Conservation (phyloP, 805 yeast species). For the Candida ponderosae region DNA sequence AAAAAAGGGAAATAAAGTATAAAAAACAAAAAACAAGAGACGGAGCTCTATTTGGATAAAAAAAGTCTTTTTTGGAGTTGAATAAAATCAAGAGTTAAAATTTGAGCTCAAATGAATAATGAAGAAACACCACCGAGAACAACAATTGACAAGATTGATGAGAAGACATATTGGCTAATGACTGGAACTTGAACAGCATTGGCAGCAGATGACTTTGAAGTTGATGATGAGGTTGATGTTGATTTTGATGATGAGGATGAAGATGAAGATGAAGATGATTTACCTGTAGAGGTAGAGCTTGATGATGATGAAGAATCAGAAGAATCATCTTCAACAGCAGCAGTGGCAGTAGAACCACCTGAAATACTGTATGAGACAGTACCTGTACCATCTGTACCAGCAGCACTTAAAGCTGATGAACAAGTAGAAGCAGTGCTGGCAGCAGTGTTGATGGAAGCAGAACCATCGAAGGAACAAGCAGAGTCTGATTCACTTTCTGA, state of each 20-base stretch:
- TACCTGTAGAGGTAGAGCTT: slow-evolving; percentile 5
- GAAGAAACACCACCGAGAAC: slow-evolving; percentile 31
- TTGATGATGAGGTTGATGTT: slow-evolving; percentile 17
- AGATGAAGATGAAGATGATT: slow-evolving; percentile 9
- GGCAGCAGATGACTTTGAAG: slow-evolving; percentile 18
- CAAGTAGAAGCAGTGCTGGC: slow-evolving; percentile 48
- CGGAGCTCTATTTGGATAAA: too few relatives aligned
- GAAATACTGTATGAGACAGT: slow-evolving; percentile 32
- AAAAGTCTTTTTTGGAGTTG: too few relatives aligned
- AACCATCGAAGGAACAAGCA: slow-evolving; percentile 66
- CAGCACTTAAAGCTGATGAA: slow-evolving; percentile 48
- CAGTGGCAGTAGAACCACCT: slow-evolving; percentile 22
- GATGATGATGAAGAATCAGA: slow-evolving; percentile 12
- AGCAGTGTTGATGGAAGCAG: slow-evolving; percentile 43
- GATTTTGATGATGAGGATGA: slow-evolving; percentile 2
- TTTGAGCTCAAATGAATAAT: slow-evolving; percentile 20
- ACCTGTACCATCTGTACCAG: slow-evolving; percentile 68
- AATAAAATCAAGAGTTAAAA: not conserved
- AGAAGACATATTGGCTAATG: slow-evolving; percentile 21
- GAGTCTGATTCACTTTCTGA: slow-evolving; percentile 29
- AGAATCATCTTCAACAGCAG: slow-evolving; percentile 19
- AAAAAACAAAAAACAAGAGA: too few relatives aligned
- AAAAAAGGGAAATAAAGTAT: too few relatives aligned
- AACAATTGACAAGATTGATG: slow-evolving; percentile 23
- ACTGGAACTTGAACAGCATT: slow-evolving; percentile 18